Conservation (phyloP, 108 stramenopile genomes). For the Conticribra weissflogii region DNA sequence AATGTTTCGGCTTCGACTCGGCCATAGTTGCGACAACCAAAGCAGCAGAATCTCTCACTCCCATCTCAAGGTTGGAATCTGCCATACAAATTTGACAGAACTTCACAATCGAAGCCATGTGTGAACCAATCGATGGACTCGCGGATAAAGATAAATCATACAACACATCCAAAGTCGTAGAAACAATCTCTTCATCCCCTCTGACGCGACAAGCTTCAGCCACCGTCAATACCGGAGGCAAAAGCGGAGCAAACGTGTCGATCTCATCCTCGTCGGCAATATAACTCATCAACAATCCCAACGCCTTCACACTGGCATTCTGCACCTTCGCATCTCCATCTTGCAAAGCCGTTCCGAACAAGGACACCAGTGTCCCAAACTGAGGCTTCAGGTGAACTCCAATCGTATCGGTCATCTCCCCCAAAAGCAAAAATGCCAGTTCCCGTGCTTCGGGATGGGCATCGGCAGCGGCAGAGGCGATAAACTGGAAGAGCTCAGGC, state of each 20-base stretch:
- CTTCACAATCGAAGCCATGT: conserved; percentile 69
- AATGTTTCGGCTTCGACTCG: conserved; percentile 91
- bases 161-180: conserved; percentile 85
- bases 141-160: conserved; percentile 85
- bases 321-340: conserved; percentile 75
- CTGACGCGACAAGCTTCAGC: conserved; percentile 68
- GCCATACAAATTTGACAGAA: conserved; percentile 72
- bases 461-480: conserved; percentile 65
- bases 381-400: conserved; percentile 80
- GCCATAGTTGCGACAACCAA: conserved; percentile 92
- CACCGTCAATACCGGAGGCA: conserved; percentile 81
- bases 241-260: conserved; percentile 72
- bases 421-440: conserved; percentile 90
- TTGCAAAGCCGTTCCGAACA: conserved; percentile 78
- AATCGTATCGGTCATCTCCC: conserved; percentile 94
- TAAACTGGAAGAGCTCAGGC: conserved; percentile 85
- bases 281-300: conserved; percentile 78
- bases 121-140: conserved; percentile 51
- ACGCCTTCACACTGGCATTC: conserved; percentile 82
- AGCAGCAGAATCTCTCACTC: conserved; percentile 87
- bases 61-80: conserved; percentile 78
- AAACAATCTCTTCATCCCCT: conserved; percentile 79
- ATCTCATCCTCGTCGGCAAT: conserved; percentile 78
- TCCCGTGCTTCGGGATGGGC: conserved; percentile 82
- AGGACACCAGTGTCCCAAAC: conserved; percentile 68